Percentiles rank a stretch among this genome's conserved stretches.
Conservation (phyloP, 345 rosid genomes). For the Pugionium cornutum region DNA sequence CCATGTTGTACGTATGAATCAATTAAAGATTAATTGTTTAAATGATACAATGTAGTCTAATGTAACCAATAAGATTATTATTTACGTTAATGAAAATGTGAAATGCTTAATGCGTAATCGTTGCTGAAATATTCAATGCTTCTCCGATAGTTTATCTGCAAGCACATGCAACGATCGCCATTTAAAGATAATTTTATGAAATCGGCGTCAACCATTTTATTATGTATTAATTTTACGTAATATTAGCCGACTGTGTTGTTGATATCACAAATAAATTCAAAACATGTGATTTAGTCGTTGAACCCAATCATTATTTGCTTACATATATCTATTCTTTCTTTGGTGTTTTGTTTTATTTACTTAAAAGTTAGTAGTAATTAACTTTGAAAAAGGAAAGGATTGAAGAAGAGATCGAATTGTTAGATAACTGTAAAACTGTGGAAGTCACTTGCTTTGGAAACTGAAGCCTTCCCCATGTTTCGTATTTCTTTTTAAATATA, state of each 20-base stretch:
- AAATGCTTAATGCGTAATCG: slow-evolving; percentile 29
- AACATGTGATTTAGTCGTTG: slow-evolving; percentile 31
- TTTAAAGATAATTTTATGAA: background rate
- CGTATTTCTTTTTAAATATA: background rate
- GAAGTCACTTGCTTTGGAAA: slow-evolving; percentile 37
- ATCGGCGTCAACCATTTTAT: slow-evolving; percentile 36
- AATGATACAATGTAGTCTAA: background rate
- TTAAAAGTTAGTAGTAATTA: background rate
- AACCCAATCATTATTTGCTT: slow-evolving; percentile 32
- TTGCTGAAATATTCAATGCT: slow-evolving; percentile 42
- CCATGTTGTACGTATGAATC: slow-evolving; percentile 35
- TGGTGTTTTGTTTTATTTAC: slow-evolving; percentile 9
- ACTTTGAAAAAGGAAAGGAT: background rate
- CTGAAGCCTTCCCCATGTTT: slow-evolving; percentile 38
- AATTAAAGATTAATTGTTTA: slow-evolving; percentile 21
- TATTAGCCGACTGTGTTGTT: slow-evolving; percentile 29
- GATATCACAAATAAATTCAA: slow-evolving; percentile 4
- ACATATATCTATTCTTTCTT: background rate
- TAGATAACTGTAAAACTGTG: slow-evolving; percentile 19
- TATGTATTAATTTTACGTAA: background rate
- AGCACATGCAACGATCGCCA: slow-evolving; percentile 37
- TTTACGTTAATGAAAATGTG: slow-evolving; percentile 6
- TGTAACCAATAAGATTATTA: too few species aligned
- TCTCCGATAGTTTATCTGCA: slow-evolving; percentile 34
- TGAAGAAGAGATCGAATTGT: slow-evolving; percentile 27